Evolutionary conservation across 371 early-diverging fungal genomes (phyloP), one percentile per base, ranked within the genome.

Genomic region (Nosema muscidifuracis): DNA sequence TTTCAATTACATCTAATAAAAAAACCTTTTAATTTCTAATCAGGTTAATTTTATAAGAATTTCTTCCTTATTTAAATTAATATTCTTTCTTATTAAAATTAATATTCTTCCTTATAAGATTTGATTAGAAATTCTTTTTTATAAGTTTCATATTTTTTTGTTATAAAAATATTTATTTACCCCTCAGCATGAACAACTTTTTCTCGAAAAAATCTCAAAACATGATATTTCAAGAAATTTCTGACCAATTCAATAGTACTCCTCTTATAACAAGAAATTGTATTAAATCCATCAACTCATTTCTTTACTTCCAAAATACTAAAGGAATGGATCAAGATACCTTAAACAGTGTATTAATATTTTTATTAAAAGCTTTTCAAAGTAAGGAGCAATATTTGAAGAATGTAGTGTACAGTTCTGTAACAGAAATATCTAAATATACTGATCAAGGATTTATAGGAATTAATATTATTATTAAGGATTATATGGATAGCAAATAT

Each of bases 331-430:
- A 53, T 13, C 65, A 77, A 43, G 68, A 67, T 47, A 65, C 65
- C 22, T 61, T 78, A 47, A 76, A 78, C 20, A 53, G 55, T 13
- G 67, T 78, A 12, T 67, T 78, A 36, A 58, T 79, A n/a, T 43
- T 72, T 38, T 24, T 82, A 13, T 71, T 82, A 18, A 76, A 69
- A 44, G 75, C 65, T 18, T 77, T 82, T 55, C 71, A 73, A 53
- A 65, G 71, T 1, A 80, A 74, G 40, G 80, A 82, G 24, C 28
- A 36, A 22, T 82, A 82, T 47, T 57, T 82, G 24, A 77, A 77
- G 50, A 36, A 44, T 22, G 28, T 75, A 9, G 56, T 76, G 9
- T 82, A 78, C 44, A 31, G 74, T 28, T 44, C 73, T 10, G 47
- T 80, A 12, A 61, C 74, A 57, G 56, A 60, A 42, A 20, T 68